Conservation (phyloP, 2,329 filamentous ascomycete species). For the Aspergillus japonicus region DNA sequence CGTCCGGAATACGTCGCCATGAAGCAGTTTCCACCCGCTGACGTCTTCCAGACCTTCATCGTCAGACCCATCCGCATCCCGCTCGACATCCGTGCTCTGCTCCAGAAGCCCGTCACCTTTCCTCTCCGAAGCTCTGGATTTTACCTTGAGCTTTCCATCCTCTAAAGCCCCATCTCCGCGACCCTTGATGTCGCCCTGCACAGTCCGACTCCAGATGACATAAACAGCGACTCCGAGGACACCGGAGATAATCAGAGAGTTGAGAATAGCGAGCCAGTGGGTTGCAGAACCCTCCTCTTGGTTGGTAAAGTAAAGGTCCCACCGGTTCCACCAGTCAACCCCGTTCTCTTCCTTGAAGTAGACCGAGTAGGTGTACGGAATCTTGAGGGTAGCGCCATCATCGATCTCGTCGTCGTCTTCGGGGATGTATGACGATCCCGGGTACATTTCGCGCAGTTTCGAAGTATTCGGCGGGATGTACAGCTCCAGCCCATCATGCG, state of each 20-base stretch:
- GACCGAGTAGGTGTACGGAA: slow-evolving; percentile 86
- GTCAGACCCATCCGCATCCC: slow-evolving; percentile 60
- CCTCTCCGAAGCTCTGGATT: slow-evolving; percentile 54
- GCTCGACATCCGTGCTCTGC: slow-evolving; percentile 53
- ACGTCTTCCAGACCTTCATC: slow-evolving; percentile 75
- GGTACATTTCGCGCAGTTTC: slow-evolving; percentile 54
- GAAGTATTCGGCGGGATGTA: slow-evolving; percentile 65
- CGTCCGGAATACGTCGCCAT: slow-evolving; percentile 81
- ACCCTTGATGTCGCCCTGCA: slow-evolving; percentile 74
- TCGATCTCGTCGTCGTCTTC: slow-evolving; percentile 58
- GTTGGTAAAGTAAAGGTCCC: slow-evolving; percentile 88
- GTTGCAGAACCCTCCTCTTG: slow-evolving; percentile 78
- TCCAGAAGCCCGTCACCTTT: slow-evolving; percentile 59
- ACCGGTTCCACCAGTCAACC: slow-evolving; percentile 79
- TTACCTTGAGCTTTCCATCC: slow-evolving; percentile 60
- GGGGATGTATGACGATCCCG: slow-evolving; percentile 60
- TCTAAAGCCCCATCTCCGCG: slow-evolving; percentile 66
- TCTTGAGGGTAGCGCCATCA: slow-evolving; percentile 65
- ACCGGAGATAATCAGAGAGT: slow-evolving; percentile 79
- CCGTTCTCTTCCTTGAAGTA: slow-evolving; percentile 82
- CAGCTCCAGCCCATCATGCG: slow-evolving; percentile 66
- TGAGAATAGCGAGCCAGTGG: slow-evolving; percentile 86
- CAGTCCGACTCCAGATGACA: slow-evolving; percentile 76
- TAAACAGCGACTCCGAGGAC: slow-evolving; percentile 75
- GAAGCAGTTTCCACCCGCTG: slow-evolving; percentile 83